Evolutionary conservation across 2,329 filamentous ascomycete genomes (phyloP).

Genomic region (Ascochyta clinopodiicola): DNA sequence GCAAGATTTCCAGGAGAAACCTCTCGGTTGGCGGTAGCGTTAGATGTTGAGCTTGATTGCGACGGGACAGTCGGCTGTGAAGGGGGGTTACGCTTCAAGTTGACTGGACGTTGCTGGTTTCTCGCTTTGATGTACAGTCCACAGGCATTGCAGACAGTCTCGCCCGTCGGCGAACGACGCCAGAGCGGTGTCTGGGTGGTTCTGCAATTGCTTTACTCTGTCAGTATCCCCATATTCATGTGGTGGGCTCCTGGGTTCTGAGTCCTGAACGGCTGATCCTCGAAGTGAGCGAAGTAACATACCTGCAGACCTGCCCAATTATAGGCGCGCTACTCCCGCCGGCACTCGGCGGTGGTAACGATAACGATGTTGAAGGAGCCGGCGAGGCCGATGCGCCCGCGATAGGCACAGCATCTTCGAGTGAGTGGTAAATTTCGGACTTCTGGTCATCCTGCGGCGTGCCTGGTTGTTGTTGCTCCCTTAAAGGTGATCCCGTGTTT

Average conservation of each 20-base stretch:
- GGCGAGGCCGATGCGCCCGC: conserved; percentile 32
- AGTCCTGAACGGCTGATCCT: background rate
- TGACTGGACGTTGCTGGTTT: conserved; percentile 88
- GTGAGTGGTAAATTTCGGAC: conserved; percentile 49
- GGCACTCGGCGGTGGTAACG: conserved; percentile 23
- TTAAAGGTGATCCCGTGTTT: conserved; percentile 24
- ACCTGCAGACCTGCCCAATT: conserved; percentile 76
- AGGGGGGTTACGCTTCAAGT: conserved; percentile 76
- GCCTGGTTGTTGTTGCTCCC: conserved; percentile 24
- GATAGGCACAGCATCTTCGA: conserved; percentile 48
- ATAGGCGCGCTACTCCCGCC: conserved; percentile 48
- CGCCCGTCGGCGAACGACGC: conserved; percentile 89
- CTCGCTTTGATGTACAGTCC: conserved; percentile 93
- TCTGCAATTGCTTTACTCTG: conserved; percentile 78
- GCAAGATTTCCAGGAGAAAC: conserved; percentile 49
- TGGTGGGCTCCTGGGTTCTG: background rate
- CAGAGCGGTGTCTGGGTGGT: conserved; percentile 94
- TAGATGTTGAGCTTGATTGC: conserved; percentile 51
- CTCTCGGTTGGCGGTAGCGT: conserved; percentile 48
- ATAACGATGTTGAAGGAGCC: conserved; percentile 27
- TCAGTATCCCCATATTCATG: conserved; percentile 22
- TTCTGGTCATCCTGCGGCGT: conserved; percentile 29
- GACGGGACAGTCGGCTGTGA: conserved; percentile 35
- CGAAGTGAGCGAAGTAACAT: conserved; percentile 35
- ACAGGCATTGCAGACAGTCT: conserved; percentile 97